These are phyloP conservation scores for Phialemoniopsis sp. DNA, from an alignment of 2,329 filamentous ascomycete genomes.

Conservation along the genomic window DNA sequence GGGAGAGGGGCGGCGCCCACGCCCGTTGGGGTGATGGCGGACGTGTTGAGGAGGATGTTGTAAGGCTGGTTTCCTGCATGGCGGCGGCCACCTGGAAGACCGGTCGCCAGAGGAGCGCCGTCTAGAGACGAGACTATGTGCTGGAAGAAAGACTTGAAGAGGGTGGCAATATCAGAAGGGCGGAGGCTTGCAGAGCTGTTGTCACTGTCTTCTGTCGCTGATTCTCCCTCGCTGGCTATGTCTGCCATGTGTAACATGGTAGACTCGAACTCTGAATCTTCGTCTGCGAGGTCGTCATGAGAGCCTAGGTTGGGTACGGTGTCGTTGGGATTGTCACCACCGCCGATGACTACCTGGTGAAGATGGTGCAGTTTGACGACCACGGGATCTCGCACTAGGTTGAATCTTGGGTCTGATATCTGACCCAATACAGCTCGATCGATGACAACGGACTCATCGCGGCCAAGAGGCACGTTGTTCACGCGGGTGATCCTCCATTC, in stretches of 20 bases:
- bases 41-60: conserved; percentile 29
- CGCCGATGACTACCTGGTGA: conserved; percentile 62
- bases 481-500: conserved; percentile 74
- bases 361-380: conserved; percentile 28
- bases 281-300: conserved; percentile 10
- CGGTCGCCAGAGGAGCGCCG: conserved; percentile 4
- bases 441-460: conserved; percentile 83
- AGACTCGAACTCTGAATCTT: conserved; percentile 7
- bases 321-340: no score
- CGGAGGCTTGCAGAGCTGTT: conserved; percentile 3
- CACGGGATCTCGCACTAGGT: conserved; percentile 64
- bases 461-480: conserved; percentile 75
- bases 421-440: conserved; percentile 71
- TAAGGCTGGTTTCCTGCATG: conserved; percentile 10
- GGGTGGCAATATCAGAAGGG: conserved; percentile 27
- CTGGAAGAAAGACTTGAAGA: conserved; percentile 41
- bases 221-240: no score
- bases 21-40: conserved; percentile 25
- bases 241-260: no score
- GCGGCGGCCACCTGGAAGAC: conserved; percentile 8
- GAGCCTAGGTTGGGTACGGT: no score
- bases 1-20: conserved; percentile 46
- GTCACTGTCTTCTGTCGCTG: not conserved
- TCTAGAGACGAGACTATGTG: conserved; percentile 39
- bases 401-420: conserved; percentile 80